phyloP scores from a whole-genome alignment of 768 basidiomycete genomes.

The Boletellus emodensis region DNA sequence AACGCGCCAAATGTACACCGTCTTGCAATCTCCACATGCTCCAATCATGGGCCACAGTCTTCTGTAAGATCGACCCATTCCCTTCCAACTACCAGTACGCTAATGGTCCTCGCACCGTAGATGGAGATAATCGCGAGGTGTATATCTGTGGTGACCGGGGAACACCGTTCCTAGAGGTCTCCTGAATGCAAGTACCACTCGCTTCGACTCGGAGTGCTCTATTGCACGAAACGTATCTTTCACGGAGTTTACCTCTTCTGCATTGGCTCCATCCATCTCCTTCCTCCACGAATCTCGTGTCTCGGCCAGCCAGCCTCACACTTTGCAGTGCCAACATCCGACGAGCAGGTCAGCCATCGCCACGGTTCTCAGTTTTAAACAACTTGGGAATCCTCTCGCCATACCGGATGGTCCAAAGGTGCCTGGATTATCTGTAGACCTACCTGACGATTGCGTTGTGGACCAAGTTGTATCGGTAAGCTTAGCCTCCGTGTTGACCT shows the following conservation, averaged over 20 bases:
- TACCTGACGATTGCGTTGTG: constrained; percentile 34
- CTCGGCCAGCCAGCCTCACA: background rate
- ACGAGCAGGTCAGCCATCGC: background rate
- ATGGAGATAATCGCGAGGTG: no score
- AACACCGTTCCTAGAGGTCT: no score
- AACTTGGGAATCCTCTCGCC: constrained; percentile 34
- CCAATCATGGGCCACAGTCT: no score
- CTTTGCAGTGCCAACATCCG: background rate
- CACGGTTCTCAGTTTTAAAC: background rate
- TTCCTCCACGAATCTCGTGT: background rate
- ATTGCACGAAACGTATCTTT: constrained; percentile 15
- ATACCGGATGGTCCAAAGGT: constrained; percentile 29
- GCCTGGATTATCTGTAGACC: constrained; percentile 22
- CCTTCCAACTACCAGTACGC: no score
- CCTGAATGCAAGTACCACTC: no score
- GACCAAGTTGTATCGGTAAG: constrained; percentile 36
- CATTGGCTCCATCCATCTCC: constrained; percentile 2
- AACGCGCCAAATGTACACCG: no score
- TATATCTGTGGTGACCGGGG: no score
- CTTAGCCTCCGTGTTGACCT: background rate
- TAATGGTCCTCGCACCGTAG: no score
- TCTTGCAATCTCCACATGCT: no score
- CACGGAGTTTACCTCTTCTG: constrained; percentile 2
- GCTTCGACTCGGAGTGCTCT: background rate
- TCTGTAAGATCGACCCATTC: no score